Conservation (phyloP, 352 stramenopile genomes). For the Pythium utonaiense region DNA sequence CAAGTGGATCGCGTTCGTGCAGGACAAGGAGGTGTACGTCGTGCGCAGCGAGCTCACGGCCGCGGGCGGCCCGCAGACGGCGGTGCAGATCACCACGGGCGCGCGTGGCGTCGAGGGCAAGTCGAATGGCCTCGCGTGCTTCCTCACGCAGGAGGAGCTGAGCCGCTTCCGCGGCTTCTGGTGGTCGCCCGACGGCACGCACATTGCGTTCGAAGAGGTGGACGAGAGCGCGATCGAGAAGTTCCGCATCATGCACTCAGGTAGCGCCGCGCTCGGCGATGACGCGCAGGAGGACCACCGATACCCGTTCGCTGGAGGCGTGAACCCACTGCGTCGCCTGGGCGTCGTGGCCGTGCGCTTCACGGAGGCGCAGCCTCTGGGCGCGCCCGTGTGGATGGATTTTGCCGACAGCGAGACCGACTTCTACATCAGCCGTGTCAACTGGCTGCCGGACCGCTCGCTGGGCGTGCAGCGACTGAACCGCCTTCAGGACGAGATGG, state of each 20-base stretch:
- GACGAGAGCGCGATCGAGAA: slow-evolving; percentile 93
- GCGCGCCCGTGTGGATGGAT: slow-evolving; percentile 71
- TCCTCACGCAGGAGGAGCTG: slow-evolving; percentile 97
- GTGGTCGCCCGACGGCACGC: slow-evolving; percentile 88
- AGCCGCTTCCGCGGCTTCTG: slow-evolving; percentile 96
- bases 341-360: slow-evolving; percentile 60
- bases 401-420: slow-evolving; percentile 56
- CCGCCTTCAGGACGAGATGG: slow-evolving; percentile 69
- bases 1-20: slow-evolving; percentile 92
- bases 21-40: slow-evolving; percentile 93
- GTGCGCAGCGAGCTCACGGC: slow-evolving; percentile 48
- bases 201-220: slow-evolving; percentile 89
- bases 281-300: slow-evolving; percentile 75
- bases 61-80: slow-evolving; percentile 31
- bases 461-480: slow-evolving; percentile 89
- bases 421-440: slow-evolving; percentile 91
- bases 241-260: slow-evolving; percentile 95
- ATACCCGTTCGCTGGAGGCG: slow-evolving; percentile 92
- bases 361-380: slow-evolving; percentile 24
- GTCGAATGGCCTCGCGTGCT: slow-evolving; percentile 95
- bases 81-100: slow-evolving; percentile 71
- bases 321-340: slow-evolving; percentile 88
- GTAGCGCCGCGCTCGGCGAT: slow-evolving; percentile 58
- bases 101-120: slow-evolving; percentile 63
- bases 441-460: slow-evolving; percentile 93